phyloP scores from a whole-genome alignment of 305 asterid genomes.

The Rubia balearica region DNA sequence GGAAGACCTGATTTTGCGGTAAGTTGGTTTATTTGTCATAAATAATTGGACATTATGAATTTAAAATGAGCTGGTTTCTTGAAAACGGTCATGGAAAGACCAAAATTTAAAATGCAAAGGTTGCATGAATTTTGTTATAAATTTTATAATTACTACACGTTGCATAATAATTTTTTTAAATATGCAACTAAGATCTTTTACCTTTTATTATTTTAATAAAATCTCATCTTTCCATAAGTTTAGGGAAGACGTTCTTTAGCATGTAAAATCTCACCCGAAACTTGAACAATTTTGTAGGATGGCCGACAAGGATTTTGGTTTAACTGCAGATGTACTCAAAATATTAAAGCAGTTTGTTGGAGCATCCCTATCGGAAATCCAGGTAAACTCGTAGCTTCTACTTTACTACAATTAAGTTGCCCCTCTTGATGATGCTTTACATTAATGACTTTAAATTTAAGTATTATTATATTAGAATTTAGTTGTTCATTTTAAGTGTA shows the following conservation, averaged over 20 bases:
- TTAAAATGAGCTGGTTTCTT: neutral
- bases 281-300: slow-evolving; percentile 39
- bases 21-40: neutral
- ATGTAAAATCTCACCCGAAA: neutral
- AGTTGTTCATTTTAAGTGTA: slow-evolving; percentile 20
- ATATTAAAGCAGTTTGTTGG: slow-evolving; percentile 69
- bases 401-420: neutral
- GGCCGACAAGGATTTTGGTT: slow-evolving; percentile 59
- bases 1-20: slow-evolving; percentile 81
- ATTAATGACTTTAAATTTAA: neutral
- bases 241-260: too few relatives aligned
- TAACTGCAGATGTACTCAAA: slow-evolving; percentile 49
- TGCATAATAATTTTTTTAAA: too few relatives aligned
- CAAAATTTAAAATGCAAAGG: too few relatives aligned
- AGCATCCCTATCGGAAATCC: slow-evolving; percentile 72
- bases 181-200: too few relatives aligned
- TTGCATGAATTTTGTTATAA: too few relatives aligned
- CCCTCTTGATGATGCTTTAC: neutral
- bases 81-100: too few relatives aligned
- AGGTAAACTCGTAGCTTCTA: slow-evolving; percentile 37
- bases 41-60: neutral
- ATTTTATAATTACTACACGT: too few relatives aligned
- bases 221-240: too few relatives aligned
- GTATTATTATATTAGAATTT: neutral
- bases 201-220: too few relatives aligned